phyloP scores from a whole-genome alignment of 805 yeast genomes.

The Candida sithepensis region DNA sequence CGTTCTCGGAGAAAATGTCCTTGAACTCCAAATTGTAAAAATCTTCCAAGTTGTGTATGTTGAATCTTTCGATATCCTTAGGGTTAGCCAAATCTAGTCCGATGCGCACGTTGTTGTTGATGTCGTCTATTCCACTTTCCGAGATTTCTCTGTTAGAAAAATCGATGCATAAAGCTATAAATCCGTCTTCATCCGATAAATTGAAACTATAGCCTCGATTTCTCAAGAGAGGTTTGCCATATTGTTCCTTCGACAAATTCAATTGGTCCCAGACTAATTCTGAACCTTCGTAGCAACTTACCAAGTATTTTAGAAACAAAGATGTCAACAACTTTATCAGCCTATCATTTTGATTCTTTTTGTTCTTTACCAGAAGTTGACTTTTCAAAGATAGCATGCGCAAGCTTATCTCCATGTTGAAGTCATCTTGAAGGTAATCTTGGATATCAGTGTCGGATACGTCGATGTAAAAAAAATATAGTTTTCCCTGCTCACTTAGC shows the following conservation, averaged over 20 bases:
- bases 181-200: constrained; percentile 54
- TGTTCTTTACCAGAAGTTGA: constrained; percentile 40
- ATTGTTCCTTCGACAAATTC: constrained; percentile 31
- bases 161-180: constrained; percentile 44
- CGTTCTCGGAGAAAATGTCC: constrained; percentile 27
- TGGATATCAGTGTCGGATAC: background rate
- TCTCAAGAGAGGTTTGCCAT: constrained; percentile 55
- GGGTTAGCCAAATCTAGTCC: constrained; percentile 49
- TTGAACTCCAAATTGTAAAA: constrained; percentile 24
- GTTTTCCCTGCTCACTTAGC: background rate
- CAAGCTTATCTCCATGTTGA: constrained; percentile 46
- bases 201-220: constrained; percentile 43
- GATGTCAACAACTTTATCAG: constrained; percentile 39
- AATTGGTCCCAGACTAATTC: constrained; percentile 16
- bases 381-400: constrained; percentile 40
- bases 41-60: constrained; percentile 25
- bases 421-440: constrained; percentile 26
- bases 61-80: constrained; percentile 21
- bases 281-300: constrained; percentile 30
- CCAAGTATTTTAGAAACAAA: constrained; percentile 42
- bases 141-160: constrained; percentile 8
- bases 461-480: constrained; percentile 9
- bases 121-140: no score
- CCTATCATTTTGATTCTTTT: constrained; percentile 34
- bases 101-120: constrained; percentile 21